Percentiles rank a stretch among this genome's conserved stretches.
These are phyloP conservation scores for Galeopsis tetrahit DNA, from an alignment of 257 asterid genomes.

Conservation along the genomic window DNA sequence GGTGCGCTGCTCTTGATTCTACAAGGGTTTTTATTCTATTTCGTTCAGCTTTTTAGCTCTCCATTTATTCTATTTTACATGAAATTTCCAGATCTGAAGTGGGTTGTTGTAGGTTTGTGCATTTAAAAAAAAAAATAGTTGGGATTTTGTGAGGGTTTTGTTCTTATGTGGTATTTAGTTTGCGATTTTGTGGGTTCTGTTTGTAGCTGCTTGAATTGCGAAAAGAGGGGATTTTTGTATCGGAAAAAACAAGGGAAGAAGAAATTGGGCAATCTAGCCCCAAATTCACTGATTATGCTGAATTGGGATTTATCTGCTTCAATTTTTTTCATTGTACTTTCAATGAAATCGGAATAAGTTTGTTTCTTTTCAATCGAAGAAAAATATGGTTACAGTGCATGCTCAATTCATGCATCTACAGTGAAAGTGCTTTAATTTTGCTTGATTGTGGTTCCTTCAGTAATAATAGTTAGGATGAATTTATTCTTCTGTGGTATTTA, in stretches of 20 bases:
- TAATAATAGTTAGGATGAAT: not conserved
- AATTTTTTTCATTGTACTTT: too few species aligned
- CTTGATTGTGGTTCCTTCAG: too few species aligned
- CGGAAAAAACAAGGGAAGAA: too few species aligned
- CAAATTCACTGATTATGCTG: too few species aligned
- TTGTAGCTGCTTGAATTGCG: conserved; percentile 3
- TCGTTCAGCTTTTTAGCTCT: not conserved
- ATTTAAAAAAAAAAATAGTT: not conserved
- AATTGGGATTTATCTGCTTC: too few species aligned
- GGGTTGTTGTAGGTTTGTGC: conserved; percentile 32
- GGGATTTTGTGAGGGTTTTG: conserved; percentile 11
- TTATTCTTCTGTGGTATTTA: not conserved
- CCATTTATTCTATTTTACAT: not conserved
- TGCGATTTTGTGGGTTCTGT: not conserved
- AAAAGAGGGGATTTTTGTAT: too few species aligned
- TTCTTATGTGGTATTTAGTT: conserved; percentile 7
- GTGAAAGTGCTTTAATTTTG: too few species aligned
- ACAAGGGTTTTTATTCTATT: not conserved
- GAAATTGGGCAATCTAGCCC: too few species aligned
- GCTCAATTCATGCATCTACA: too few species aligned
- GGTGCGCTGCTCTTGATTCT: conserved; percentile 29
- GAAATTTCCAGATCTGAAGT: conserved; percentile 44
- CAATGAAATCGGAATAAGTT: too few species aligned
- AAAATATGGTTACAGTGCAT: too few species aligned
- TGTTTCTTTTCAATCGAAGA: too few species aligned